Percentiles rank a stretch among this genome's conserved stretches.
These are phyloP conservation scores for Cladosporium sp. DNA, from an alignment of 2,329 filamentous ascomycete species.

Conservation along the genomic window DNA sequence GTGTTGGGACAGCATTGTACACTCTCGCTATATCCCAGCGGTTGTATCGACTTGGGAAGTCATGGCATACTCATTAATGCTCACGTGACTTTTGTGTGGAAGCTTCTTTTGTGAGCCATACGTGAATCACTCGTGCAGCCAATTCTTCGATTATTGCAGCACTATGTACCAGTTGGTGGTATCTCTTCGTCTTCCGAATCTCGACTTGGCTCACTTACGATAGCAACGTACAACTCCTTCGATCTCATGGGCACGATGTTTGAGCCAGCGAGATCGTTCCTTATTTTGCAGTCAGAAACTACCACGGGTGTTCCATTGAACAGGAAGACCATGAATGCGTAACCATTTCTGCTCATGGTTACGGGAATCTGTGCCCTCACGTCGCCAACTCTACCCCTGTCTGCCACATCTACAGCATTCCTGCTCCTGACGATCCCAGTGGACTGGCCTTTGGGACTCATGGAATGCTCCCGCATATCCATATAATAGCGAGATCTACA, in stretches of 20 bases:
- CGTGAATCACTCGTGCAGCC: too few relatives aligned
- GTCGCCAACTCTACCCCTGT: not conserved
- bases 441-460: not conserved
- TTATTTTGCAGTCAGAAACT: not conserved
- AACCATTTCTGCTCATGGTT: not conserved
- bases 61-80: not conserved
- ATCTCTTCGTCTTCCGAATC: not conserved
- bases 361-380: not conserved
- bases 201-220: not conserved
- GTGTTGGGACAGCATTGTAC: not conserved
- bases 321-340: not conserved
- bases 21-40: not conserved
- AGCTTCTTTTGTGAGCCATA: too few relatives aligned
- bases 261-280: not conserved
- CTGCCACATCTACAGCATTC: not conserved
- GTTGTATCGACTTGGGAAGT: not conserved
- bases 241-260: not conserved
- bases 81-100: not conserved
- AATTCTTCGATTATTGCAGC: not conserved
- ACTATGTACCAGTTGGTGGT: not conserved
- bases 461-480: not conserved
- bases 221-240: not conserved
- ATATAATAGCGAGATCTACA: not conserved
- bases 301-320: not conserved
- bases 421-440: not conserved